Evolutionary conservation across 768 basidiomycete genomes (phyloP), one percentile per base, ranked within the genome.

Genomic region (Mycena latifolia): DNA sequence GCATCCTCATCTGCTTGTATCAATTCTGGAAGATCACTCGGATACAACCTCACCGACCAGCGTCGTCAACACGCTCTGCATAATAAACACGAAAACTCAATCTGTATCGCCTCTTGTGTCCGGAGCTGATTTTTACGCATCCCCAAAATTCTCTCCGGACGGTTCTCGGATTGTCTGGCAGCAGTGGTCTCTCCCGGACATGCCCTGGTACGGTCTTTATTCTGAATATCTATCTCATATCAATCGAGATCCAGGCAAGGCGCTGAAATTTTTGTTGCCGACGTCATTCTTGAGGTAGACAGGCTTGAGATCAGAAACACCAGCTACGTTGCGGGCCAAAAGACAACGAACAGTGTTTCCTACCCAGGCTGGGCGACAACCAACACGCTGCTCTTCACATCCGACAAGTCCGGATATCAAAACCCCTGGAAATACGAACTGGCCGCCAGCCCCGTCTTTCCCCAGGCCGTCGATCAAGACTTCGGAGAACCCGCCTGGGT

Each of bases 381-480:
- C 68, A 81, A 85, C 25, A 83, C 77, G 5, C 77, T 94, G 35
- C 77, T 90, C 46, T 93, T 89, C 78, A 87, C 89, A 8, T 84
- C 81, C 27, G 92, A 94, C 70, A 80, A 81, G 64, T 85, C 86
- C 24, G 91, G 90, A 0, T 94, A 84, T 72, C 83, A 87, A 61
- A 92, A 93, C 69, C 89, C 93, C 0, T 92, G 87, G 84, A 81
- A 75, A 43, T 89, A 85, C 75, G 77, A 79, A 33, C 60, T 82
- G 17, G 33, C 77, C 17, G 69, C 79, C 3, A 43, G 72, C 0
- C 74, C 87, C 0, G 69, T 86, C 10, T 83, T 90, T 43, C 65
- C 80, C 3, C 53, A 75, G 27, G 78, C 87, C 0, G 67, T 89
- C 20, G 52, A 75, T 0, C 80, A 89, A 54, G 92, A 93, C 71